Conservation (phyloP, 1,139 yeast species). For the Neolecta irregularis region DNA sequence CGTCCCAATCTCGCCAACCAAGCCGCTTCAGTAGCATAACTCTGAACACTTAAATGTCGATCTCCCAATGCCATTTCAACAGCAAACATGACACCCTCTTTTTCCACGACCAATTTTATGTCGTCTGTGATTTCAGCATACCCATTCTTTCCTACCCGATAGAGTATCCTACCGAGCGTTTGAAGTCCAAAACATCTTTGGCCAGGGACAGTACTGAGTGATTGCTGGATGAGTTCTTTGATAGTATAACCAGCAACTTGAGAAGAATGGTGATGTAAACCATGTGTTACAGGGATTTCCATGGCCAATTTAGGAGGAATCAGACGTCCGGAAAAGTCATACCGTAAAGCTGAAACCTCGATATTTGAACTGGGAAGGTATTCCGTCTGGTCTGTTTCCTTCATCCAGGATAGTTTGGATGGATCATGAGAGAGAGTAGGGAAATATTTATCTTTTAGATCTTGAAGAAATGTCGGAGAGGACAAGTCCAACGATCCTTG, state of each 20-base stretch:
- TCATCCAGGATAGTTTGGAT: slow-evolving; percentile 81
- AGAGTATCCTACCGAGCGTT: slow-evolving; percentile 72
- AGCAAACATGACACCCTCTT: slow-evolving; percentile 52
- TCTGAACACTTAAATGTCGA: slow-evolving; percentile 56
- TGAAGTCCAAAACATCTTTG: slow-evolving; percentile 80
- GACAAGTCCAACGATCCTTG: slow-evolving; percentile 27
- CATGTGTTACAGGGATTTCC: slow-evolving; percentile 40
- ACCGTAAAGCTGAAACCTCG: slow-evolving; percentile 44
- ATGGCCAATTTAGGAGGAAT: slow-evolving; percentile 37
- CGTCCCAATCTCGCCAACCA: too few relatives aligned
- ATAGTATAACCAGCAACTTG: slow-evolving; percentile 85
- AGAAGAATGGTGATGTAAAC: slow-evolving; percentile 74
- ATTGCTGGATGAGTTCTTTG: slow-evolving; percentile 60
- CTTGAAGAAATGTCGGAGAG: slow-evolving; percentile 63
- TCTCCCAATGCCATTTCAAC: slow-evolving; percentile 66
- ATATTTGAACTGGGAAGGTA: slow-evolving; percentile 21
- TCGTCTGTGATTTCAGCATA: slow-evolving; percentile 39
- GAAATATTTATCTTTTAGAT: slow-evolving; percentile 69
- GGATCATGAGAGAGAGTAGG: slow-evolving; percentile 81
- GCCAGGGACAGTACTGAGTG: slow-evolving; percentile 66
- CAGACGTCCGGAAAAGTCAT: slow-evolving; percentile 73
- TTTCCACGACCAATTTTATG: slow-evolving; percentile 61
- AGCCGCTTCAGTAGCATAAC: slow-evolving; percentile 79
- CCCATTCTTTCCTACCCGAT: slow-evolving; percentile 52
- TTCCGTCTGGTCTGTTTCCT: slow-evolving; percentile 22